Conservation (phyloP, 108 stramenopile genomes). For the Skeletonema tropicum region DNA sequence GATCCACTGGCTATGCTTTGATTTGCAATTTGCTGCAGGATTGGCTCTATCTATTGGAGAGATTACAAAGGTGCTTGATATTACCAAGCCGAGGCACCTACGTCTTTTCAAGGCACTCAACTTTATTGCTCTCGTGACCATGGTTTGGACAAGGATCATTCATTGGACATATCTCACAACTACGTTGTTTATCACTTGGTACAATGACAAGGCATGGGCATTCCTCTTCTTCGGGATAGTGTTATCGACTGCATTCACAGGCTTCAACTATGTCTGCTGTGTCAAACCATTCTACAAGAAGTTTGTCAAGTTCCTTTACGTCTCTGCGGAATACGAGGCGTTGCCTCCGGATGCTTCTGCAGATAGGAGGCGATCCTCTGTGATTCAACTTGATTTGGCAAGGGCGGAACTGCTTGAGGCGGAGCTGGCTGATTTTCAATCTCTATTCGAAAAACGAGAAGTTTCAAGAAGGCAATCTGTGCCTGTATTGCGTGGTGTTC, state of each 20-base stretch:
- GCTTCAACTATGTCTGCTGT: constrained; percentile 14
- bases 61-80: constrained; percentile 33
- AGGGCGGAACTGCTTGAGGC: neutral
- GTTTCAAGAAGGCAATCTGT: neutral
- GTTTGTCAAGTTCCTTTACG: constrained; percentile 27
- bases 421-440: neutral
- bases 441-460: neutral
- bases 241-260: constrained; percentile 5
- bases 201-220: constrained; percentile 24
- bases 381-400: neutral
- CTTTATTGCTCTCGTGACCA: constrained; percentile 11
- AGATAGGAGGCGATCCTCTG: constrained; percentile 12
- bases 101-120: constrained; percentile 30
- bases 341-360: constrained; percentile 10
- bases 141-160: constrained; percentile 29
- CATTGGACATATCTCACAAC: constrained; percentile 23
- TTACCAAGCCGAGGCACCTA: constrained; percentile 19
- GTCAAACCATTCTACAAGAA: constrained; percentile 31
- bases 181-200: constrained; percentile 11
- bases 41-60: constrained; percentile 8
- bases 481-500: neutral
- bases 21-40: constrained; percentile 33
- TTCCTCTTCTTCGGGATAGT: constrained; percentile 18
- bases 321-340: constrained; percentile 30
- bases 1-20: constrained; percentile 41